phyloP scores from a whole-genome alignment of 768 basidiomycete genomes.

The Coprinellus micaceus region DNA sequence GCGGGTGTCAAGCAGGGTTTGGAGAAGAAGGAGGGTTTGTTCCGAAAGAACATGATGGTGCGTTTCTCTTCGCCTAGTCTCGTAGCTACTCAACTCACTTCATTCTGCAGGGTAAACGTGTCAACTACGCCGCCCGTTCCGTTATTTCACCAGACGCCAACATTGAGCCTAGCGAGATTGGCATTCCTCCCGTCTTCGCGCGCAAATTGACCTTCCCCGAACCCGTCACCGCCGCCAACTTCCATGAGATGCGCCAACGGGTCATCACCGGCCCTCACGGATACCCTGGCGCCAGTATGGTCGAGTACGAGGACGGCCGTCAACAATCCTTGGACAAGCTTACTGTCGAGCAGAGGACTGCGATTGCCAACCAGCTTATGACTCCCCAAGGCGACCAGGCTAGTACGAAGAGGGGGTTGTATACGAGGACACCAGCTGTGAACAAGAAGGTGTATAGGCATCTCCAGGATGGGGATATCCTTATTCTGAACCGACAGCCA shows the following conservation, averaged over 20 bases:
- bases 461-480: slow-evolving; percentile 88
- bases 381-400: slow-evolving; percentile 82
- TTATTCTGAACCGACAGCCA: slow-evolving; percentile 96
- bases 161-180: slow-evolving; percentile 98
- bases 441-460: slow-evolving; percentile 99
- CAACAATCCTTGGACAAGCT: slow-evolving; percentile 83
- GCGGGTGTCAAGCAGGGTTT: slow-evolving; percentile 92
- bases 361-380: slow-evolving; percentile 91
- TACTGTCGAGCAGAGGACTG: slow-evolving; percentile 84
- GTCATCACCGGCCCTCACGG: slow-evolving; percentile 87
- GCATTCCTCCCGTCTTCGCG: slow-evolving; percentile 96
- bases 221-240: slow-evolving; percentile 89
- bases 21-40: slow-evolving; percentile 98
- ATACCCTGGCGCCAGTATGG: slow-evolving; percentile 91
- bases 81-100: neutral
- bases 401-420: slow-evolving; percentile 50
- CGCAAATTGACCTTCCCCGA: slow-evolving; percentile 96
- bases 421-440: slow-evolving; percentile 72
- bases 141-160: slow-evolving; percentile 99
- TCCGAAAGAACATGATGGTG: slow-evolving; percentile 99
- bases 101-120: slow-evolving; percentile 83
- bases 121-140: slow-evolving; percentile 99
- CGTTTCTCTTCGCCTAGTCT: neutral
- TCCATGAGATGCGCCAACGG: slow-evolving; percentile 80
- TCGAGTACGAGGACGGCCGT: slow-evolving; percentile 93